phyloP scores from a whole-genome alignment of 352 stramenopile genomes.

The Pythium oligandrum region DNA sequence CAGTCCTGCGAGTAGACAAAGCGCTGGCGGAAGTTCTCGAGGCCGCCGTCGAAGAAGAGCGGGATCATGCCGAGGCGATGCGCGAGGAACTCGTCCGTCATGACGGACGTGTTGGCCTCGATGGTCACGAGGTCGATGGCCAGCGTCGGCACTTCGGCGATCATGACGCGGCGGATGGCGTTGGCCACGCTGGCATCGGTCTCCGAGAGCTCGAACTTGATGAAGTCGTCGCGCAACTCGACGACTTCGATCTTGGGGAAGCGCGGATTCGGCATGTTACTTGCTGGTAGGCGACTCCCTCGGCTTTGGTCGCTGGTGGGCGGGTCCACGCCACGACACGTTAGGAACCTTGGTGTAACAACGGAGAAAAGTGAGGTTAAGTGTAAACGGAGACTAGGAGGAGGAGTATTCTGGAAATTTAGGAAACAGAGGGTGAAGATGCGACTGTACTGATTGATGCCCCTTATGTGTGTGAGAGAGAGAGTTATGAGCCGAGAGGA shows the following conservation, averaged over 20 bases:
- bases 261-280: conserved; percentile 76
- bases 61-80: conserved; percentile 98
- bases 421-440: no score
- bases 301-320: no score
- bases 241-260: conserved; percentile 94
- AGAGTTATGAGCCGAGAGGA: conserved; percentile 29
- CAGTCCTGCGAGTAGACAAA: conserved; percentile 89
- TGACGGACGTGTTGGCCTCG: conserved; percentile 95
- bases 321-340: no score
- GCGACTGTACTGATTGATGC: no score
- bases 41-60: conserved; percentile 81
- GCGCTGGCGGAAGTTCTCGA: conserved; percentile 87
- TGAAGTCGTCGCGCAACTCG: conserved; percentile 93
- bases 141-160: conserved; percentile 96
- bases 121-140: conserved; percentile 99
- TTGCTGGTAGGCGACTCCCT: not conserved
- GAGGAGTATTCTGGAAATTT: no score
- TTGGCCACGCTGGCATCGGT: conserved; percentile 97
- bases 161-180: conserved; percentile 96
- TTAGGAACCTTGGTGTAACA: no score
- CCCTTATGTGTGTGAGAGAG: no score
- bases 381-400: no score
- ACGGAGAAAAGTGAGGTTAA: no score
- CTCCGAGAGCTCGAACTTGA: conserved; percentile 97
- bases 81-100: conserved; percentile 98